Percentiles rank a stretch among this genome's conserved stretches.
Evolutionary conservation across 371 early-diverging fungal genomes (phyloP).

Genomic region (Modicella reniformis): DNA sequence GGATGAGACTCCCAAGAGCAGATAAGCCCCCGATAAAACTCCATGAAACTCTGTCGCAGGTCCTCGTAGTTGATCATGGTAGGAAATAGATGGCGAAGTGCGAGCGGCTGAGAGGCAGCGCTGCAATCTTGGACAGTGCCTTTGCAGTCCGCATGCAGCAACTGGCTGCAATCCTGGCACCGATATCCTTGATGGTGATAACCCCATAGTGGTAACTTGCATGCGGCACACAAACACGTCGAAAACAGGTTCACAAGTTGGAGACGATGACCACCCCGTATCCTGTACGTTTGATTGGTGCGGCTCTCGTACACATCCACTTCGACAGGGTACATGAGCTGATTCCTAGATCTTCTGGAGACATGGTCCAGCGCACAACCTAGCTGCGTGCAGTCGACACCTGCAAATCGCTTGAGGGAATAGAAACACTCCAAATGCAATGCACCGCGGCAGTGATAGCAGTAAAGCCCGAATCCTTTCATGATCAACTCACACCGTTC

Average conservation of each 20-base stretch:
- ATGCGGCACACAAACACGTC: constrained; percentile 61
- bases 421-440: constrained; percentile 51
- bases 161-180: constrained; percentile 61
- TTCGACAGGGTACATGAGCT: constrained; percentile 33
- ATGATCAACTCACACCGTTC: constrained; percentile 63
- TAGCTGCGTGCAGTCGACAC: constrained; percentile 31
- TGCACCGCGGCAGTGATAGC: constrained; percentile 62
- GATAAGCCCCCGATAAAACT: constrained; percentile 22
- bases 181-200: constrained; percentile 65
- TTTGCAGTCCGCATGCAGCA: constrained; percentile 62
- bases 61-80: constrained; percentile 22
- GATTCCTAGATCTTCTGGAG: constrained; percentile 21
- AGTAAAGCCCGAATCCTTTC: constrained; percentile 62
- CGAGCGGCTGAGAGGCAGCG: constrained; percentile 4
- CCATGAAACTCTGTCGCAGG: constrained; percentile 36
- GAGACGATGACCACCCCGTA: constrained; percentile 59
- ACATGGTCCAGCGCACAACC: constrained; percentile 33
- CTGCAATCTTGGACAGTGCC: constrained; percentile 14
- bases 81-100: constrained; percentile 14
- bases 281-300: constrained; percentile 17
- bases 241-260: constrained; percentile 67
- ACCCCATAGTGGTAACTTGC: constrained; percentile 68
- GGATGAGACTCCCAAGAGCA: constrained; percentile 14
- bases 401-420: constrained; percentile 33
- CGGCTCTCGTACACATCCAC: constrained; percentile 4